Evolutionary conservation across 2,329 filamentous ascomycete genomes (phyloP).

Genomic region (Trichothecium roseum): DNA sequence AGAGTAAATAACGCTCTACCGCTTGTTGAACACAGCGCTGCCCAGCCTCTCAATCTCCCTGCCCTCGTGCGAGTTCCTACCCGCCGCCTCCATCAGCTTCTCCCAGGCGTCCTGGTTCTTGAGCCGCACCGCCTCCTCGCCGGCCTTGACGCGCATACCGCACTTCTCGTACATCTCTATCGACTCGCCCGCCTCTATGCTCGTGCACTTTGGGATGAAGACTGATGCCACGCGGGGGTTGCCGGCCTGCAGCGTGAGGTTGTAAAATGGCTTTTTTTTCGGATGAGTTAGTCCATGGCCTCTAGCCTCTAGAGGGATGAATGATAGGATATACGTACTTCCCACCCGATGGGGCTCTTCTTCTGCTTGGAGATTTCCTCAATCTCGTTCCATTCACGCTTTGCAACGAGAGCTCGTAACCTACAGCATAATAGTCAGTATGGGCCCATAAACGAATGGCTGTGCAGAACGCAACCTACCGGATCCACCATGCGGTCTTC

Average conservation of each 20-base stretch:
- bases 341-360: slow-evolving; percentile 93
- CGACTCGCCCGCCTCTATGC: slow-evolving; percentile 54
- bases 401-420: slow-evolving; percentile 77
- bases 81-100: slow-evolving; percentile 63
- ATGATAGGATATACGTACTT: slow-evolving; percentile 44
- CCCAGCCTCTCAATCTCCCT: slow-evolving; percentile 75
- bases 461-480: slow-evolving; percentile 32
- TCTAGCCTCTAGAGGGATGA: neutral
- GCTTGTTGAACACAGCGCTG: slow-evolving; percentile 44
- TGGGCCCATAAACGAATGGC: no score
- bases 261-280: slow-evolving; percentile 67
- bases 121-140: slow-evolving; percentile 76
- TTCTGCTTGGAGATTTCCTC: slow-evolving; percentile 71
- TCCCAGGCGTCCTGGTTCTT: slow-evolving; percentile 72
- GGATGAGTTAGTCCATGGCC: slow-evolving; percentile 1
- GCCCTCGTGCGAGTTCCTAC: slow-evolving; percentile 52
- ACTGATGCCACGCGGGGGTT: slow-evolving; percentile 75
- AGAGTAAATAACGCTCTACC: no score
- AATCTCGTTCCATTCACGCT: slow-evolving; percentile 84
- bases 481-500: slow-evolving; percentile 79
- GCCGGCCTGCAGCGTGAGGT: slow-evolving; percentile 76
- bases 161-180: slow-evolving; percentile 96
- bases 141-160: slow-evolving; percentile 78
- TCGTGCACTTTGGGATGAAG: slow-evolving; percentile 82
- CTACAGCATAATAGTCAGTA: no score